A percentile compares a stretch with the other conserved stretches of the same genome.
These are phyloP conservation scores for Starmera stellimalicola DNA, from an alignment of 1,139 yeast genomes.

Conservation along the genomic window DNA sequence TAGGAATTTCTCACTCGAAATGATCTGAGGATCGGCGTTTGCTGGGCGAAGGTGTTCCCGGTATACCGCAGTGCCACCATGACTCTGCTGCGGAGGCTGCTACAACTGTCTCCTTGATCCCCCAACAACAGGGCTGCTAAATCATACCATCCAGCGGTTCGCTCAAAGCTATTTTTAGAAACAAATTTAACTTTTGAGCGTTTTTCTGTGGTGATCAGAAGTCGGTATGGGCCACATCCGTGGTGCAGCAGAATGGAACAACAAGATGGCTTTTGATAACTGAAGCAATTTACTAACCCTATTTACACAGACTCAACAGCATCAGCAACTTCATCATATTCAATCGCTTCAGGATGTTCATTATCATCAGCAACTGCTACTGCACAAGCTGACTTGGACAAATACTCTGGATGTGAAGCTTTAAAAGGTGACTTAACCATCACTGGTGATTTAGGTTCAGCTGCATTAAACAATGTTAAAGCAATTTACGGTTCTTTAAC, in stretches of 20 bases:
- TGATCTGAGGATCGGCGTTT: too few relatives aligned
- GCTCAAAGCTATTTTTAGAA: too few relatives aligned
- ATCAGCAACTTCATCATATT: slow-evolving; percentile 19
- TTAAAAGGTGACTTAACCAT: slow-evolving; percentile 73
- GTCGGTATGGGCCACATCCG: neutral
- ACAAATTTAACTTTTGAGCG: too few relatives aligned
- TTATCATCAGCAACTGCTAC: slow-evolving; percentile 56
- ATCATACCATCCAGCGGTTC: too few relatives aligned
- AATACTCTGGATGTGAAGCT: slow-evolving; percentile 64
- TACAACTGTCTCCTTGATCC: too few relatives aligned
- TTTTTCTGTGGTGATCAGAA: too few relatives aligned
- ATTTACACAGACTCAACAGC: slow-evolving; percentile 20
- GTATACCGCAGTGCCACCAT: too few relatives aligned
- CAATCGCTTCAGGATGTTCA: slow-evolving; percentile 30
- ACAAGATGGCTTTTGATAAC: slow-evolving; percentile 5
- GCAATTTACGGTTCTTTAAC: slow-evolving; percentile 68
- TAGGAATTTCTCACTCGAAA: too few relatives aligned
- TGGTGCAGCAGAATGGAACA: neutral
- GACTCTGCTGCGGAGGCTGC: too few relatives aligned
- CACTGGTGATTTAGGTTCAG: slow-evolving; percentile 49
- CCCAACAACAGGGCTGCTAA: too few relatives aligned
- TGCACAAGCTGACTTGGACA: slow-evolving; percentile 69
- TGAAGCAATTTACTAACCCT: slow-evolving; percentile 8
- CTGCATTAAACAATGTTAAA: slow-evolving; percentile 51
- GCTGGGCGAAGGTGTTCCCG: too few relatives aligned